Base-by-base conservation (phyloP, 257 asterid genomes). In the Solanum pennellii region DNA sequence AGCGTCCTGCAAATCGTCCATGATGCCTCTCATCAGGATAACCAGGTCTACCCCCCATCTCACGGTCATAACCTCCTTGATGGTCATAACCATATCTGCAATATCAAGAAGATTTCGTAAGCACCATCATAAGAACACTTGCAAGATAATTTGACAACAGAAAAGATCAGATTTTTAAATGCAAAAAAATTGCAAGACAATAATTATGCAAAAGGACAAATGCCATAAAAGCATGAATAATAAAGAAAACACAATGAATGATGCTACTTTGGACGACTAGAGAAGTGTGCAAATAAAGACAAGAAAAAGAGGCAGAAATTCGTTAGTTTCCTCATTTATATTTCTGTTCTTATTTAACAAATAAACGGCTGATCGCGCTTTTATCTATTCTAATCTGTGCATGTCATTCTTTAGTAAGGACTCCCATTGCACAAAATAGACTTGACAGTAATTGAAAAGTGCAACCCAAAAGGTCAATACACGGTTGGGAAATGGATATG, bases 51-150 rank as follows among this genome's bases (percentile, higher is more conserved):
- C 93, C 93, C 85, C 96, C 98, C 91, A 92, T 91, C 74, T 95
- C 99, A 87, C 98, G 98, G 33, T 95, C 98, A 91, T 92, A 93
- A 39, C 98, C 99, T 73, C 94, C 95, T 86, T 94, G 97, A 89
- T 89, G 82, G 87, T 94, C 98, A 88, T 95, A 87, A 84, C 93
- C 96, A 91, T 94, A 93, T 95, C 99, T 97, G 92, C 82, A 42
- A 31, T 35, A 87, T 56, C 88, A 86, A 86, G 60, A 69, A 6
- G 74, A 49, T 73, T 29, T 10, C 27, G 3, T 9, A 20, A 49
- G 44, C 12, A 82, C n/a, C 69, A 49, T 49, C 68, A 82, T 49
- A 29, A 82, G 66, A 82, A 82, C 44, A 82, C 44, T 29, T 31
- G 29, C 68, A 82, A 49, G 45, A 49, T 12, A 47, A 29, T 29